Evolutionary conservation across 208 protist species (phyloP).

Genomic region (Leishmania major): DNA sequence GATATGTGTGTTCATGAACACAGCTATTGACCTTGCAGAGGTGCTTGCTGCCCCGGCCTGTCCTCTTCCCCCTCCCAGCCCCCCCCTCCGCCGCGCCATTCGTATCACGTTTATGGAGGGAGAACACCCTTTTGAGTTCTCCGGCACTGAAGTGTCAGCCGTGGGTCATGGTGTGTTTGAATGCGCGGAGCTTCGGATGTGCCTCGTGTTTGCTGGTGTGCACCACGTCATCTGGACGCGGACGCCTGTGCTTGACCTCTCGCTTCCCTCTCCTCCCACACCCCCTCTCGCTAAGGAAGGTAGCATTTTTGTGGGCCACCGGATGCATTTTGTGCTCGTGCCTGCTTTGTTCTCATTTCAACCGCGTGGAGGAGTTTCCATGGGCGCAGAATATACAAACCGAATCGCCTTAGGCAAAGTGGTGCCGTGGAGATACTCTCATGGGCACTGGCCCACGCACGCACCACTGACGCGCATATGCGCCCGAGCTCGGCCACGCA

Average conservation of each 20-base stretch:
- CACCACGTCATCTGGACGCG: not conserved
- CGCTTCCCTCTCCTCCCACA: not conserved
- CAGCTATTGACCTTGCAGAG: not conserved
- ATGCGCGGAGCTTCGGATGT: not conserved
- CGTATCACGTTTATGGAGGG: not conserved
- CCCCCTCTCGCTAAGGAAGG: not conserved
- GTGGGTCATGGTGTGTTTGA: not conserved
- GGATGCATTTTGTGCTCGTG: not conserved
- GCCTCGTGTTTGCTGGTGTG: not conserved
- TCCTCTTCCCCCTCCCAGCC: not conserved
- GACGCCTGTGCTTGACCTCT: not conserved
- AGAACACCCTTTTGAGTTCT: not conserved
- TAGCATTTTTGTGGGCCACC: not conserved
- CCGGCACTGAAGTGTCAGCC: not conserved
- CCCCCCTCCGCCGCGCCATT: not conserved
- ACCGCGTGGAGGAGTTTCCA: not conserved
- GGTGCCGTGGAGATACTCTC: not conserved
- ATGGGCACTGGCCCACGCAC: not conserved
- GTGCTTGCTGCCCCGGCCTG: not conserved
- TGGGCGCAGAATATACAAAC: not conserved
- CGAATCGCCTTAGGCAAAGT: not conserved
- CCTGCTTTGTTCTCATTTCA: not conserved
- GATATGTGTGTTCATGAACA: slow-evolving; percentile 10
- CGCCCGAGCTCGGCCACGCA: not conserved
- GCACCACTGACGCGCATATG: not conserved